Conservation (phyloP, 208 protist species). For the Leishmania martiniquensis region DNA sequence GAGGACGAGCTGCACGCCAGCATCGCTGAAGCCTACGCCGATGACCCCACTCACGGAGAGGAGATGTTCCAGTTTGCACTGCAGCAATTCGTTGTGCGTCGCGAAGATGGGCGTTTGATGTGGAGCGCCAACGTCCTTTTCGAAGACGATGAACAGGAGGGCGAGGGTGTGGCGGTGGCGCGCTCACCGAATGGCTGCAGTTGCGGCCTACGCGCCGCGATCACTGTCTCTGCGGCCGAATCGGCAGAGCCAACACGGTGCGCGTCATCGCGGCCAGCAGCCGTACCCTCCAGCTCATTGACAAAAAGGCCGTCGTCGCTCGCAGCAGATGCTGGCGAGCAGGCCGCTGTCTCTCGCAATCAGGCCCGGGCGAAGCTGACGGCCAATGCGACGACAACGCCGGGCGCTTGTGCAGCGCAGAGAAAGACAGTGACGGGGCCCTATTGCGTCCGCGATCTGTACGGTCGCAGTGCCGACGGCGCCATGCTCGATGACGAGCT, state of each 20-base stretch:
- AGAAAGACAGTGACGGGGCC: background rate
- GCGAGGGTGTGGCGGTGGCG: background rate
- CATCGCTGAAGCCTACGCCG: slow-evolving; percentile 41
- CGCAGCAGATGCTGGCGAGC: background rate
- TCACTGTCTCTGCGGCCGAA: background rate
- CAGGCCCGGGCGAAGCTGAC: background rate
- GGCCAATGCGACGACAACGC: background rate
- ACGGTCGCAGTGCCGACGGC: background rate
- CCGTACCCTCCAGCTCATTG: background rate
- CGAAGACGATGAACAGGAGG: slow-evolving; percentile 29
- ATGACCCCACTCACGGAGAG: slow-evolving; percentile 40
- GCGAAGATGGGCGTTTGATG: slow-evolving; percentile 12
- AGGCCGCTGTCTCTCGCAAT: background rate
- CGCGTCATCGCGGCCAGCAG: background rate
- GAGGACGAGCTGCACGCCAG: slow-evolving; percentile 41
- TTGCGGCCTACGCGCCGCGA: background rate
- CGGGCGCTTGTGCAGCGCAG: background rate
- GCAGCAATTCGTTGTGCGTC: slow-evolving; percentile 25
- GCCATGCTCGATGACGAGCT: slow-evolving; percentile 64
- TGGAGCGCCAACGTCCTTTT: slow-evolving; percentile 29
- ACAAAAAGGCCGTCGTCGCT: background rate
- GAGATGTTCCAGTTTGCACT: slow-evolving; percentile 55
- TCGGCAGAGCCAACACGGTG: background rate
- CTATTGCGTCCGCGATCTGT: background rate
- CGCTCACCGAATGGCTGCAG: too few species aligned